Evolutionary conservation across 768 basidiomycete genomes (phyloP).

Genomic region (Cantharellus cinnabarinus): DNA sequence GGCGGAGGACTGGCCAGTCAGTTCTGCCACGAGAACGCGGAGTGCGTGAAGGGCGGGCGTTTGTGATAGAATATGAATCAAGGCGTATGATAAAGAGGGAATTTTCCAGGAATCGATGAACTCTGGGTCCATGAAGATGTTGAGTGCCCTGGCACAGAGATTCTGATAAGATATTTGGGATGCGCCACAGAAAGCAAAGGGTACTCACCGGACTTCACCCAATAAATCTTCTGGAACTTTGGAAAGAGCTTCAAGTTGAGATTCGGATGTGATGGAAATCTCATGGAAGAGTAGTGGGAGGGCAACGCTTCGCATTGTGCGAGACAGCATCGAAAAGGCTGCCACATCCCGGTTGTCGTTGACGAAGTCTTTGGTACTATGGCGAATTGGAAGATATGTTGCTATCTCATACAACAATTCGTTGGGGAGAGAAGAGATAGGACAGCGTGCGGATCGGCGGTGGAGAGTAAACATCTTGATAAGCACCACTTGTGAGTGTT

Average conservation of each 20-base stretch:
- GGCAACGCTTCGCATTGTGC: background rate
- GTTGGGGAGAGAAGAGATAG: background rate
- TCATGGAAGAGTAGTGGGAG: background rate
- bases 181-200: background rate
- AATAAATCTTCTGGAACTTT: background rate
- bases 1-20: background rate
- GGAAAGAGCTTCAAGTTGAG: background rate
- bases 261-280: background rate
- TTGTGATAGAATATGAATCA: background rate
- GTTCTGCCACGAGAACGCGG: background rate
- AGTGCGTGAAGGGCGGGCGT: background rate
- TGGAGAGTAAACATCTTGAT: no score
- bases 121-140: background rate
- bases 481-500: no score
- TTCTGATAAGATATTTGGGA: background rate
- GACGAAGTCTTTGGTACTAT: slow-evolving; percentile 1
- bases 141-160: background rate
- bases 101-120: background rate
- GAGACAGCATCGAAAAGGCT: background rate
- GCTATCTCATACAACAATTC: background rate
- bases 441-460: no score
- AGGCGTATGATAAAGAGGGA: background rate
- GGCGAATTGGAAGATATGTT: background rate
- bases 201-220: background rate
- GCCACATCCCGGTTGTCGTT: background rate